phyloP scores from a whole-genome alignment of 148 eudicot genomes.

The Drosera capensis region DNA sequence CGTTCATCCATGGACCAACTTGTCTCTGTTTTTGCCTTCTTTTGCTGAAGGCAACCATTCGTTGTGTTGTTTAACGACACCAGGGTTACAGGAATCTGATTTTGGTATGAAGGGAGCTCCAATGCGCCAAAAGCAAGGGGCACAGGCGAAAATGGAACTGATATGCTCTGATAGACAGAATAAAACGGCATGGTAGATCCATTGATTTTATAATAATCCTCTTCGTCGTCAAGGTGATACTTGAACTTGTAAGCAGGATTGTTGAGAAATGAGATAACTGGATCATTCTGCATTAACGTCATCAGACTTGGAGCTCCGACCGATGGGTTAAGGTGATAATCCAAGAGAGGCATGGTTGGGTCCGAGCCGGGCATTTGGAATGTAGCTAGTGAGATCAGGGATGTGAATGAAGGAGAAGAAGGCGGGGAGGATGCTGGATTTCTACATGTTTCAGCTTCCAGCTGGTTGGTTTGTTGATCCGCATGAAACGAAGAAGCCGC shows the following conservation, averaged over 20 bases:
- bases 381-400: constrained; percentile 1
- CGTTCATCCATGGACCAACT: background rate
- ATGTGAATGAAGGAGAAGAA: background rate
- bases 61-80: background rate
- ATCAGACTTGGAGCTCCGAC: background rate
- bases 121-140: background rate
- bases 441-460: background rate
- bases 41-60: background rate
- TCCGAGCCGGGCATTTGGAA: background rate
- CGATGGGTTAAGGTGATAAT: background rate
- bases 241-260: constrained; percentile 10
- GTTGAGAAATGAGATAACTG: constrained; percentile 6
- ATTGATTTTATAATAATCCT: background rate
- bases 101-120: constrained; percentile 5
- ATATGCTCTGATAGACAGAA: background rate
- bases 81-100: background rate
- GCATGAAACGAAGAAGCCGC: background rate
- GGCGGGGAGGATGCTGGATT: background rate
- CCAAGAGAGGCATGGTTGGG: background rate
- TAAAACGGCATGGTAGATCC: background rate
- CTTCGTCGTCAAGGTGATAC: constrained; percentile 3
- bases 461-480: background rate
- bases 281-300: constrained; percentile 2
- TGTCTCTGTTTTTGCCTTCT: background rate
- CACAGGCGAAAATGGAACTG: background rate